phyloP scores from a whole-genome alignment of 257 asterid genomes.

The Solanum piurae region DNA sequence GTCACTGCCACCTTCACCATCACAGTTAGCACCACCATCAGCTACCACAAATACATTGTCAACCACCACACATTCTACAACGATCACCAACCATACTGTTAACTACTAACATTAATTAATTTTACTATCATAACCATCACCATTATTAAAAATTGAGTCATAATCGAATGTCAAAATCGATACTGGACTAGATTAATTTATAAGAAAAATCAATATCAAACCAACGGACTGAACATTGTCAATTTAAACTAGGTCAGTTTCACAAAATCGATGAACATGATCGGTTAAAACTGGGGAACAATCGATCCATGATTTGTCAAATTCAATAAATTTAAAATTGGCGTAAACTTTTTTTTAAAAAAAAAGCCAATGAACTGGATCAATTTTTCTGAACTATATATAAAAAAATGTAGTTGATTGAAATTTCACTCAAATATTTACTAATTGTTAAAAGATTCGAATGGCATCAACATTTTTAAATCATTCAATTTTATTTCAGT shows the following conservation, averaged over 20 bases:
- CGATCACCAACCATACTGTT: too few species aligned
- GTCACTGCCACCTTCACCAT: neutral
- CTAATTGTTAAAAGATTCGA: too few species aligned
- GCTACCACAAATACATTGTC: neutral
- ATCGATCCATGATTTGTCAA: neutral
- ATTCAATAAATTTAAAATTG: neutral
- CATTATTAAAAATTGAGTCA: neutral
- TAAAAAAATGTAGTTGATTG: too few species aligned
- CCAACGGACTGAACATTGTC: neutral
- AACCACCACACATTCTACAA: neutral
- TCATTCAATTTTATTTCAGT: neutral
- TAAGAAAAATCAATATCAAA: too few species aligned
- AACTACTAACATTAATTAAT: neutral
- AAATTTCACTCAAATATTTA: neutral
- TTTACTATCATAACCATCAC: neutral
- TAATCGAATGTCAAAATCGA: neutral
- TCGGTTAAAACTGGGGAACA: too few species aligned
- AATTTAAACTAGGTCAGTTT: too few species aligned
- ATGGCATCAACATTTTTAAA: neutral
- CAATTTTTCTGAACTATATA: too few species aligned
- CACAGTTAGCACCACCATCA: neutral
- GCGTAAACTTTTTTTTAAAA: too few species aligned
- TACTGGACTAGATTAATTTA: too few species aligned
- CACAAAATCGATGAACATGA: neutral
- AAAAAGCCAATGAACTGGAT: too few species aligned